These are phyloP conservation scores for Yarrowia hollandica DNA, from an alignment of 805 yeast species.

Conservation along the genomic window DNA sequence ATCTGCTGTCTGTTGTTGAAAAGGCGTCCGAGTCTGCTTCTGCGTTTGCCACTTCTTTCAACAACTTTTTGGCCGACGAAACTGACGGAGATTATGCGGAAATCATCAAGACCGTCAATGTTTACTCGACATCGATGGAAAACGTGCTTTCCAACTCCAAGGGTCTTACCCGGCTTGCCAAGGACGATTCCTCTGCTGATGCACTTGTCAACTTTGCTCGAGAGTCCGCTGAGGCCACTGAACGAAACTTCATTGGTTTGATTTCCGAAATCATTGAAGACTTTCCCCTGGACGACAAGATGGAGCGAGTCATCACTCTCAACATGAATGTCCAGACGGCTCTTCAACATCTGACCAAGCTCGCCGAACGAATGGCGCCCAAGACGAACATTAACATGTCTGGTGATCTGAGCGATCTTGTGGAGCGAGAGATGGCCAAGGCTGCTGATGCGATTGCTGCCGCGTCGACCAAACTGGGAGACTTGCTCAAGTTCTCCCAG, in stretches of 20 bases:
- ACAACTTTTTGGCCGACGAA: slow-evolving; percentile 74
- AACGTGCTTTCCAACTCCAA: slow-evolving; percentile 67
- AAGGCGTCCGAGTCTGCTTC: slow-evolving; percentile 69
- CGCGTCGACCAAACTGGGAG: slow-evolving; percentile 62
- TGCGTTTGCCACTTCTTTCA: slow-evolving; percentile 77
- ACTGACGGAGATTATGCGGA: slow-evolving; percentile 59
- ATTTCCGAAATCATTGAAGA: slow-evolving; percentile 51
- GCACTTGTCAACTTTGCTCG: slow-evolving; percentile 51
- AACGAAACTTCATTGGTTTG: slow-evolving; percentile 60
- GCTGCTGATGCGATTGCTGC: slow-evolving; percentile 69
- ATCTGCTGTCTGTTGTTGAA: slow-evolving; percentile 66
- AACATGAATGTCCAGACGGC: slow-evolving; percentile 72
- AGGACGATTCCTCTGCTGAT: slow-evolving; percentile 55
- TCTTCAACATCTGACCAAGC: slow-evolving; percentile 57
- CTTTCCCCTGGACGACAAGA: slow-evolving; percentile 59
- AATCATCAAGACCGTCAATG: slow-evolving; percentile 62
- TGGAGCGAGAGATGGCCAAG: slow-evolving; percentile 68
- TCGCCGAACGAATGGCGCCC: slow-evolving; percentile 60
- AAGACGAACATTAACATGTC: slow-evolving; percentile 38
- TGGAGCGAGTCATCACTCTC: slow-evolving; percentile 73
- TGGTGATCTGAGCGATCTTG: slow-evolving; percentile 64
- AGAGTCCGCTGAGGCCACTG: slow-evolving; percentile 59
- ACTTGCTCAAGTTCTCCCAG: slow-evolving; percentile 49
- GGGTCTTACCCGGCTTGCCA: slow-evolving; percentile 61
- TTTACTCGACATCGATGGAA: slow-evolving; percentile 59